Evolutionary conservation across 2,329 filamentous ascomycete genomes (phyloP).

Genomic region (Pseudogymnoascus sp.): DNA sequence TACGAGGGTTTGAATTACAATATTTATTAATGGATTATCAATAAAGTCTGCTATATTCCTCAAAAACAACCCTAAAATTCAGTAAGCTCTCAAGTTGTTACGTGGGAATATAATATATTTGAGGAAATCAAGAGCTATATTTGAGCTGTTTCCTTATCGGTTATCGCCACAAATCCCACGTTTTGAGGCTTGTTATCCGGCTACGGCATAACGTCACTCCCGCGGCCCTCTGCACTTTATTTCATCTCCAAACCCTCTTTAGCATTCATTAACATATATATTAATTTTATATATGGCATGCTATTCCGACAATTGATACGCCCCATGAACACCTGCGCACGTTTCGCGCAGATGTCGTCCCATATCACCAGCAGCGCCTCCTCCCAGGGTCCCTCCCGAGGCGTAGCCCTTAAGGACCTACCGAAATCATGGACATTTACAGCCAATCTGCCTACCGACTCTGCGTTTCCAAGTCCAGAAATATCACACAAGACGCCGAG

Average conservation of each 20-base stretch:
- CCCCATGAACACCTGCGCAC: slow-evolving; percentile 28
- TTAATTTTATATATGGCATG: slow-evolving; percentile 18
- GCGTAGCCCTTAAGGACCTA: slow-evolving; percentile 42
- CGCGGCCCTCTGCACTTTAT: background rate
- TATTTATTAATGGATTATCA: background rate
- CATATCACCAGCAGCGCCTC: slow-evolving; percentile 30
- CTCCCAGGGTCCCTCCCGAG: slow-evolving; percentile 17
- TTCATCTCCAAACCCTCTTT: background rate
- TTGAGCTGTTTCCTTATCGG: slow-evolving; percentile 1
- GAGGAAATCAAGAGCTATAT: background rate
- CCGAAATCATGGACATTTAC: slow-evolving; percentile 62
- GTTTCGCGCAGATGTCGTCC: slow-evolving; percentile 39
- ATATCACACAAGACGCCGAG: slow-evolving; percentile 76
- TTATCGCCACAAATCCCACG: background rate
- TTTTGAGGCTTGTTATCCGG: background rate
- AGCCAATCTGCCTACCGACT: slow-evolving; percentile 65
- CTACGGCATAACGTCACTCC: slow-evolving; percentile 1
- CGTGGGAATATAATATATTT: background rate
- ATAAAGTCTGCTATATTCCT: background rate
- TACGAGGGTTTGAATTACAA: background rate
- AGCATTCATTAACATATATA: background rate
- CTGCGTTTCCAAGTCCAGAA: slow-evolving; percentile 70
- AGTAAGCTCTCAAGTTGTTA: background rate
- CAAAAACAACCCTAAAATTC: background rate
- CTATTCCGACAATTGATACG: slow-evolving; percentile 23